phyloP scores from a whole-genome alignment of 2,329 filamentous ascomycete species.

The Parastagonospora nodorum region DNA sequence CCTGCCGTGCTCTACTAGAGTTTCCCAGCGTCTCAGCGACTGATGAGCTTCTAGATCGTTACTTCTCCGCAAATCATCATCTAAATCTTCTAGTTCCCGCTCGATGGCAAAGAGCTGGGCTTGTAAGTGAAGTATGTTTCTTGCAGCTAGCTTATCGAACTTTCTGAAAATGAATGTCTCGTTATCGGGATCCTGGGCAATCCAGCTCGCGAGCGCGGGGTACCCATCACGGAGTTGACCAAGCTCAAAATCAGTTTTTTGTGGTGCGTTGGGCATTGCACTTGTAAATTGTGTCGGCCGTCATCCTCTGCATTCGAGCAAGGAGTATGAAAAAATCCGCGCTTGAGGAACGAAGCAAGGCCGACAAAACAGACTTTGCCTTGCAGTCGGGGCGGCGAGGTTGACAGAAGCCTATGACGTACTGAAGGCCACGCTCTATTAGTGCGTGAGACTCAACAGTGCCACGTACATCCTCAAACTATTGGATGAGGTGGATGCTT shows the following conservation, averaged over 20 bases:
- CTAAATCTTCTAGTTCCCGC: constrained; percentile 1
- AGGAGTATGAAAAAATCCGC: too few relatives aligned
- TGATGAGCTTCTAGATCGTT: not conserved
- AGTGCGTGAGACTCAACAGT: too few relatives aligned
- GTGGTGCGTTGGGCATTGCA: not conserved
- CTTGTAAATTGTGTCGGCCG: not conserved
- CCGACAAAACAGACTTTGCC: too few relatives aligned
- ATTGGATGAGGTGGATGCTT: too few relatives aligned
- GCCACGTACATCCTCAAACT: too few relatives aligned
- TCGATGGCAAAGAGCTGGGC: constrained; percentile 2
- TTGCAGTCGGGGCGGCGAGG: too few relatives aligned
- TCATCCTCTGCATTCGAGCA: too few relatives aligned
- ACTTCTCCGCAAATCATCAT: constrained; percentile 2
- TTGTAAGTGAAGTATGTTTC: constrained; percentile 21
- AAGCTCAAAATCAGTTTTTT: constrained; percentile 1
- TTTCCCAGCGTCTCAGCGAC: constrained; percentile 4
- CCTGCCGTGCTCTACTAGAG: not conserved
- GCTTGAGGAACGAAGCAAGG: too few relatives aligned
- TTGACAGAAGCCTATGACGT: too few relatives aligned
- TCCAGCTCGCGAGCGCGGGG: constrained; percentile 22
- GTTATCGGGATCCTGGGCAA: constrained; percentile 21
- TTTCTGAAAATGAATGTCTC: constrained; percentile 24
- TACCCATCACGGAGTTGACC: constrained; percentile 9
- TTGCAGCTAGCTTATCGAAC: constrained; percentile 18
- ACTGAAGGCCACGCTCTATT: too few relatives aligned